A percentile compares a stretch with the other conserved stretches of the same genome.
Evolutionary conservation across 208 protist genomes (phyloP).

Genomic region (Polymyxa betae): DNA sequence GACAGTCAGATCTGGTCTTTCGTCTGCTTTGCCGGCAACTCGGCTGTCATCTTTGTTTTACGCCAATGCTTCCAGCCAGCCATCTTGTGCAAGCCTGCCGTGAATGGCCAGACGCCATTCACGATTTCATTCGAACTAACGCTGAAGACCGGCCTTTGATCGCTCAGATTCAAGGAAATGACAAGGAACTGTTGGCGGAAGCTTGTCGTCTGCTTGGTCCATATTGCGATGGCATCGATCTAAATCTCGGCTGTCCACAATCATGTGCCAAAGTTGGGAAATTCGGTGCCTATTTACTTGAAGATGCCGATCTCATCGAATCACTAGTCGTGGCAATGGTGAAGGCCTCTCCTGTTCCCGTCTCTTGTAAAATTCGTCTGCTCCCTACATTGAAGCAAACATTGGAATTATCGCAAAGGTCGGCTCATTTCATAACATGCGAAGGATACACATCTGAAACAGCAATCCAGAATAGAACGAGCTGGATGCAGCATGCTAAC

Average conservation of each 20-base stretch:
- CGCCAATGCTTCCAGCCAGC: slow-evolving; percentile 55
- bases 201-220: background rate
- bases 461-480: slow-evolving; percentile 55
- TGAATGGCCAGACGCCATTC: background rate
- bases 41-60: slow-evolving; percentile 42
- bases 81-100: slow-evolving; percentile 50
- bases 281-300: slow-evolving; percentile 67
- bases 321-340: background rate
- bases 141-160: slow-evolving; percentile 63
- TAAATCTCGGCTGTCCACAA: slow-evolving; percentile 71
- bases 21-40: slow-evolving; percentile 53
- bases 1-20: slow-evolving; percentile 65
- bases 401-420: background rate
- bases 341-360: slow-evolving; percentile 54
- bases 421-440: no score
- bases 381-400: background rate
- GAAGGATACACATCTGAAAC: slow-evolving; percentile 5
- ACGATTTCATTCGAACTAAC: slow-evolving; percentile 23
- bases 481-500: slow-evolving; percentile 47
- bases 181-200: slow-evolving; percentile 51
- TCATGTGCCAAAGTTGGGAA: slow-evolving; percentile 63
- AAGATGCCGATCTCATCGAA: slow-evolving; percentile 54
- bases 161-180: slow-evolving; percentile 63
- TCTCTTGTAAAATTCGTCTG: slow-evolving; percentile 66
- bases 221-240: slow-evolving; percentile 64